Conservation (phyloP, 2,329 filamentous ascomycete genomes). For the Aspergillus viridinutans region DNA sequence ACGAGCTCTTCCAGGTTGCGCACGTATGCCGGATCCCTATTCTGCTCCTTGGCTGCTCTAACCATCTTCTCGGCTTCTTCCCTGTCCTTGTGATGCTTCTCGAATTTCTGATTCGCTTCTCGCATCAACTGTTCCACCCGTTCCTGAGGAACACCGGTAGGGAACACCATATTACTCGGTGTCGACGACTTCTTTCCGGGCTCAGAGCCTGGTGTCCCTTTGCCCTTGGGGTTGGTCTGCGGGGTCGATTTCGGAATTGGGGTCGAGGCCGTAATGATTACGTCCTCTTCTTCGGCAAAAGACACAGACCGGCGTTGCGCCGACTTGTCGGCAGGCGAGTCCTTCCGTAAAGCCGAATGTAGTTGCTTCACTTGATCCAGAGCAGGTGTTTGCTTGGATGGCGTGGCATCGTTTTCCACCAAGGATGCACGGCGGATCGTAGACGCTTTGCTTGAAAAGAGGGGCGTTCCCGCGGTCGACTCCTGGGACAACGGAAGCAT, state of each 20-base stretch:
- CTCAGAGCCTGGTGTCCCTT: background rate
- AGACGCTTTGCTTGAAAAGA: slow-evolving; percentile 9
- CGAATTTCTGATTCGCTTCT: slow-evolving; percentile 11
- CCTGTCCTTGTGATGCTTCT: slow-evolving; percentile 7
- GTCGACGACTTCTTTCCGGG: slow-evolving; percentile 1
- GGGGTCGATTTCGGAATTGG: slow-evolving; percentile 9
- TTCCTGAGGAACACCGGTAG: slow-evolving; percentile 9
- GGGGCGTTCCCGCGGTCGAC: slow-evolving; percentile 2
- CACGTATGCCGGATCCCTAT: slow-evolving; percentile 2
- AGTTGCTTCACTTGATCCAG: slow-evolving; percentile 14
- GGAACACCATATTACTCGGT: slow-evolving; percentile 11
- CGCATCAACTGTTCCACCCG: slow-evolving; percentile 4
- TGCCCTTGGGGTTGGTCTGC: background rate
- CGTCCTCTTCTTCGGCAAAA: slow-evolving; percentile 19
- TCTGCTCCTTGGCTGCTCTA: slow-evolving; percentile 5
- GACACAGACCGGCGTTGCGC: slow-evolving; percentile 23
- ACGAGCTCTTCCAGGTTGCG: background rate
- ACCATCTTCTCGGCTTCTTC: slow-evolving; percentile 8
- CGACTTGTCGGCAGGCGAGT: slow-evolving; percentile 11
- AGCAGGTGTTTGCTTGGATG: slow-evolving; percentile 12
- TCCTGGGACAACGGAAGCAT: slow-evolving; percentile 7
- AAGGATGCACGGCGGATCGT: slow-evolving; percentile 5
- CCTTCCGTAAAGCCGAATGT: slow-evolving; percentile 24
- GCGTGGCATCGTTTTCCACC: slow-evolving; percentile 8
- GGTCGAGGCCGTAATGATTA: slow-evolving; percentile 6